These are phyloP conservation scores for Exophiala alcalophila DNA, from an alignment of 2,329 filamentous ascomycete species.

Conservation along the genomic window DNA sequence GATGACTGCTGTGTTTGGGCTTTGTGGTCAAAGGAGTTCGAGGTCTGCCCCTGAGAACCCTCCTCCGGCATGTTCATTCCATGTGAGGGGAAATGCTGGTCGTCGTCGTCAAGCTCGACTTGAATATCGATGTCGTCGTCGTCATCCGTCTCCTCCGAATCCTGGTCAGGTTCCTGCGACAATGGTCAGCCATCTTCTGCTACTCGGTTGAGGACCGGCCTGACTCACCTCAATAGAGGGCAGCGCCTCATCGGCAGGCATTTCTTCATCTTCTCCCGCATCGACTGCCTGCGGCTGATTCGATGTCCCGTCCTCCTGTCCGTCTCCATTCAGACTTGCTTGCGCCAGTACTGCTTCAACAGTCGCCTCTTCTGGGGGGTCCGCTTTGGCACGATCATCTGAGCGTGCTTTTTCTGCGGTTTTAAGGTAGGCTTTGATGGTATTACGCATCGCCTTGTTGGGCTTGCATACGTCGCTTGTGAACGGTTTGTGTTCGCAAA, in stretches of 20 bases:
- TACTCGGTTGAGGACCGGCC: background rate
- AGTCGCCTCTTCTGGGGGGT: slow-evolving; percentile 25
- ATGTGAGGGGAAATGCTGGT: slow-evolving; percentile 19
- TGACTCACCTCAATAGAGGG: slow-evolving; percentile 26
- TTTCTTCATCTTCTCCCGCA: slow-evolving; percentile 20
- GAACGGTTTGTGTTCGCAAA: slow-evolving; percentile 88
- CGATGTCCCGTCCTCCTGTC: slow-evolving; percentile 8
- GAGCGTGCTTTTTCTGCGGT: slow-evolving; percentile 89
- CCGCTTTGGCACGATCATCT: slow-evolving; percentile 50
- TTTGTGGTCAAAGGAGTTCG: slow-evolving; percentile 5
- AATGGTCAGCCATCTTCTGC: slow-evolving; percentile 2
- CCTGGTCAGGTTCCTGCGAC: slow-evolving; percentile 18
- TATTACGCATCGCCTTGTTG: slow-evolving; percentile 87
- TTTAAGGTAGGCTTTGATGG: slow-evolving; percentile 84
- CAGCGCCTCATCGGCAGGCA: slow-evolving; percentile 16
- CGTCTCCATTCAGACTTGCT: slow-evolving; percentile 7
- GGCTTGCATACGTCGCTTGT: slow-evolving; percentile 81
- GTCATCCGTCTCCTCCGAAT: slow-evolving; percentile 19
- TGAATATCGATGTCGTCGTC: slow-evolving; percentile 31
- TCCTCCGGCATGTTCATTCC: slow-evolving; percentile 13
- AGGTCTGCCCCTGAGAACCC: slow-evolving; percentile 12
- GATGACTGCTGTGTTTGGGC: slow-evolving; percentile 11
- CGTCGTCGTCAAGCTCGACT: slow-evolving; percentile 28
- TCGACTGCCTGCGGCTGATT: slow-evolving; percentile 24
- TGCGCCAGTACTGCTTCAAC: slow-evolving; percentile 2